These are phyloP conservation scores for Plasmodium chabaudi DNA, from an alignment of 169 alveolate species.

Conservation along the genomic window DNA sequence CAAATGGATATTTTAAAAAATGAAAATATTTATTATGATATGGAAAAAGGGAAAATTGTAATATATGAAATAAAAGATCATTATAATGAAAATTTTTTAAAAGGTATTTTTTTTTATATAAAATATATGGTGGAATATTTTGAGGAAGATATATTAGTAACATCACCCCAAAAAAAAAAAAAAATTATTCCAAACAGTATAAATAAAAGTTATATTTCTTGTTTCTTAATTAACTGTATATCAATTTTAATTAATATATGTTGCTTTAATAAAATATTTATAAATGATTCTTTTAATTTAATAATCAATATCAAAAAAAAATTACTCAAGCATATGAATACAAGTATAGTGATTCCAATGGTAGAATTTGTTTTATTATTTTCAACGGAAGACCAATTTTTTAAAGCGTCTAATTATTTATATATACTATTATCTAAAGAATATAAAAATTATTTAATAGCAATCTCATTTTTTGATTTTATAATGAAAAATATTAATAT, in stretches of 20 bases:
- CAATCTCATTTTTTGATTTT: conserved; percentile 52
- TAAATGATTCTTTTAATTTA: conserved; percentile 18
- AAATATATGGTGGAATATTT: conserved; percentile 23
- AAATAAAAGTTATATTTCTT: conserved; percentile 27
- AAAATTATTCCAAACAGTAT: not conserved
- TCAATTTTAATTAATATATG: conserved; percentile 22
- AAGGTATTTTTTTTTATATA: conserved; percentile 29
- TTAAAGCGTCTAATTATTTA: conserved; percentile 47
- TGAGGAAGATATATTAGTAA: not conserved
- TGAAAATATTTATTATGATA: conserved; percentile 7
- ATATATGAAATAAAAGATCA: conserved; percentile 8
- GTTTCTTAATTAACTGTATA: conserved; percentile 36
- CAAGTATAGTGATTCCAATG: conserved; percentile 20
- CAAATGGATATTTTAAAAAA: conserved; percentile 10
- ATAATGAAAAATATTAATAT: conserved; percentile 25
- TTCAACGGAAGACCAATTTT: conserved; percentile 23
- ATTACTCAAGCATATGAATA: conserved; percentile 16
- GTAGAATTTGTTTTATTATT: conserved; percentile 52
- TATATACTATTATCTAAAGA: conserved; percentile 9
- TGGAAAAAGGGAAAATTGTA: conserved; percentile 1
- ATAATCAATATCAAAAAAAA: conserved; percentile 28
- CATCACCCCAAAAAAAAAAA: not conserved
- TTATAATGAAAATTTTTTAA: conserved; percentile 33
- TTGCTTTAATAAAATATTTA: conserved; percentile 9
- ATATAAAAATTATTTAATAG: conserved; percentile 38